Evolutionary conservation across 805 yeast species (phyloP).

Genomic region (Huiozyma naganishii): DNA sequence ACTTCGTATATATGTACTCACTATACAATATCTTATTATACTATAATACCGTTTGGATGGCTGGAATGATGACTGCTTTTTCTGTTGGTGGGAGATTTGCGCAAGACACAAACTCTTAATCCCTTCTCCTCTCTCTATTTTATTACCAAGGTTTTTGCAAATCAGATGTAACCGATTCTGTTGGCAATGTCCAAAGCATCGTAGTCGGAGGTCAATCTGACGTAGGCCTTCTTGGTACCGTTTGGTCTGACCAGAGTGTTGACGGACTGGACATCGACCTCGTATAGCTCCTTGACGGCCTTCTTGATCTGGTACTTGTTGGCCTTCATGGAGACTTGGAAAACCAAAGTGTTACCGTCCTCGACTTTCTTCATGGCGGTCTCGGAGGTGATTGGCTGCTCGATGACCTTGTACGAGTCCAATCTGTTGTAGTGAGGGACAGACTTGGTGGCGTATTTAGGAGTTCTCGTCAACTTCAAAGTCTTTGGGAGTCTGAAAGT

Average conservation of each 20-base stretch:
- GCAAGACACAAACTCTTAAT: no score
- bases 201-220: constrained; percentile 96
- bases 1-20: background rate
- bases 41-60: background rate
- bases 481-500: constrained; percentile 98
- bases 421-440: constrained; percentile 96
- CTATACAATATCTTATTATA: background rate
- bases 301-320: constrained; percentile 98
- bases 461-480: constrained; percentile 83
- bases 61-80: no score
- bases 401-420: constrained; percentile 90
- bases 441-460: constrained; percentile 90
- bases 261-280: constrained; percentile 86
- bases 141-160: constrained; percentile 3
- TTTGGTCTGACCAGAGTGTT: constrained; percentile 98
- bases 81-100: no score
- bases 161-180: constrained; percentile 98
- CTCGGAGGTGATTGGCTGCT: constrained; percentile 93
- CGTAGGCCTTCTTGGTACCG: constrained; percentile 99
- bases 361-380: constrained; percentile 99
- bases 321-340: constrained; percentile 94
- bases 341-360: constrained; percentile 97
- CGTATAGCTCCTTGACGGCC: constrained; percentile 97
- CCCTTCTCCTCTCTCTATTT: no score
- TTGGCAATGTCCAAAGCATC: constrained; percentile 99